phyloP scores from a whole-genome alignment of 495 filamentous ascomycete genomes.

The Hypoxylon fragiforme region DNA sequence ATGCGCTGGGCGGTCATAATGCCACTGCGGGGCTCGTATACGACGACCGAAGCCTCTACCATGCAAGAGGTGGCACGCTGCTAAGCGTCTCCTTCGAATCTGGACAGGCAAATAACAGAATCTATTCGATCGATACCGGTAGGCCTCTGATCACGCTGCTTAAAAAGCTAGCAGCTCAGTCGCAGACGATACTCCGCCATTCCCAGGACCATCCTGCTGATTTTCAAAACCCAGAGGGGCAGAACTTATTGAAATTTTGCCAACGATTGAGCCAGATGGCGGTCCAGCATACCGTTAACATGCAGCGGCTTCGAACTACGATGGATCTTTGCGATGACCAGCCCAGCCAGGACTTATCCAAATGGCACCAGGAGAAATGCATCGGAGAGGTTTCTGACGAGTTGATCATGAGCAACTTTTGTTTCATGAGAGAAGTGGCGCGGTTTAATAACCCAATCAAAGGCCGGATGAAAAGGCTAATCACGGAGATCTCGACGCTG shows the following conservation, averaged over 20 bases:
- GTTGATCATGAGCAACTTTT: constrained; percentile 33
- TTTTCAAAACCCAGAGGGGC: constrained; percentile 15
- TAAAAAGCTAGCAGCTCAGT: constrained; percentile 14
- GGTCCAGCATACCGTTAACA: neutral
- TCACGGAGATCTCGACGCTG: constrained; percentile 56
- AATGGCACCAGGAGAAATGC: constrained; percentile 46
- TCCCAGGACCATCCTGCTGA: constrained; percentile 1
- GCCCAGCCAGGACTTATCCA: constrained; percentile 2
- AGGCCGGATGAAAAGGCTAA: constrained; percentile 54
- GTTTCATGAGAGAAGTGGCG: constrained; percentile 8
- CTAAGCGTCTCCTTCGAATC: constrained; percentile 4
- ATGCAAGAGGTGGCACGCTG: constrained; percentile 13
- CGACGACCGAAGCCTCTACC: constrained; percentile 26
- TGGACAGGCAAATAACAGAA: neutral
- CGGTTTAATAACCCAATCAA: neutral
- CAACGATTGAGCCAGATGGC: constrained; percentile 9
- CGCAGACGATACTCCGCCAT: constrained; percentile 18
- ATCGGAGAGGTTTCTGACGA: constrained; percentile 45
- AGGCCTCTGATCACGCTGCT: constrained; percentile 18
- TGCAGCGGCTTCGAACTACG: neutral
- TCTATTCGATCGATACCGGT: constrained; percentile 17
- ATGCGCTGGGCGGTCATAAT: constrained; percentile 23
- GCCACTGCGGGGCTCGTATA: constrained; percentile 19
- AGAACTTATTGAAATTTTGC: constrained; percentile 16
- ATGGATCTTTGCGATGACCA: constrained; percentile 13